Conservation (phyloP, 495 filamentous ascomycete species). For the Xylaria sp. region DNA sequence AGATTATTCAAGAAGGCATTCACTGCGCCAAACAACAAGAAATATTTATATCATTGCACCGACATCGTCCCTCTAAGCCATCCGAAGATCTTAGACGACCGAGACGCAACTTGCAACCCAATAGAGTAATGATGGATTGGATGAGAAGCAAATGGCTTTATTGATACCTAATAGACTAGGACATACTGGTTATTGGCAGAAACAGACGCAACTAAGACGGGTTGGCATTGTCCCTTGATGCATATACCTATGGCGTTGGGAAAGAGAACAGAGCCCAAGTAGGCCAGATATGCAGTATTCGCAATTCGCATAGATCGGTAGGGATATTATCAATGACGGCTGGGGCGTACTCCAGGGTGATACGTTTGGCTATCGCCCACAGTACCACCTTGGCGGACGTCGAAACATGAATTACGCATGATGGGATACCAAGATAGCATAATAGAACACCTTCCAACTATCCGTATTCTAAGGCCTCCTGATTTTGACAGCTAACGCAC, state of each 20-base stretch:
- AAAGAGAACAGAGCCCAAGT: constrained; percentile 4
- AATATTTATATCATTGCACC: not conserved
- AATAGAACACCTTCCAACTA: constrained; percentile 5
- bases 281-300: not conserved
- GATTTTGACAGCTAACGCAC: not conserved
- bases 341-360: not conserved
- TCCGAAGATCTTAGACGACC: not conserved
- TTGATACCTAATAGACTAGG: constrained; percentile 41
- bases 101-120: not conserved
- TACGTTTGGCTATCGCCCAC: not conserved
- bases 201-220: not conserved
- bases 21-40: not conserved
- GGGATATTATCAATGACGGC: not conserved
- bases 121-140: constrained; percentile 3
- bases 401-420: not conserved
- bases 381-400: not conserved
- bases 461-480: not conserved
- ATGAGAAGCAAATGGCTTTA: constrained; percentile 24
- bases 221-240: constrained; percentile 2
- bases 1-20: not conserved
- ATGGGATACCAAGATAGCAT: constrained; percentile 2
- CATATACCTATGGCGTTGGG: constrained; percentile 3
- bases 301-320: no score
- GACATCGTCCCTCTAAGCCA: not conserved
- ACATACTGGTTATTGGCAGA: constrained; percentile 19